Base-by-base conservation (phyloP, 192 early-diverging fungal genomes). In the Podila horticola region DNA sequence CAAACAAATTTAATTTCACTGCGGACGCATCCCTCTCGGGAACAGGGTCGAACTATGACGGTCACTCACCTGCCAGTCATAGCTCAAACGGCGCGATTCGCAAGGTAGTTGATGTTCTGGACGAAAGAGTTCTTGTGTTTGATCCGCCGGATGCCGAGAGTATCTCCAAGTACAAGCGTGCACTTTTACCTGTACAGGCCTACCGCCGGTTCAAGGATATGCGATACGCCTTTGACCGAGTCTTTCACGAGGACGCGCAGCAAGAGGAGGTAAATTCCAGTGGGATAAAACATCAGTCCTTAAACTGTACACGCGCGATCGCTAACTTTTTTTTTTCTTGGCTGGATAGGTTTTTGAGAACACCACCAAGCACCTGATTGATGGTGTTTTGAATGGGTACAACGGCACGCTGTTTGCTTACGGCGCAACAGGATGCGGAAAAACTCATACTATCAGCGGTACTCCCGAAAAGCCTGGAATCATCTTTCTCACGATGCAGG, bases 381-480 rank as follows among this genome's bases (percentile, higher is more conserved):
- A 91, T 57, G 87, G 87, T 0, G 91, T 95, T 19, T 84, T 95
- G 75, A 71, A 88, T 38, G 95, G 95, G 17, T 97, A 90, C 84
- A 95, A 97, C 71, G 90, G 94, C 31, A 96, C 94, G 8, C 91
- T 95, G n/a, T 97, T 97, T 85, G 95, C 95, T 0, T 97, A 97
- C 51, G 93, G 92, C 31, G 91, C 88, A 5, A 93, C 95, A 10
- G 95, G 94, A 10, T 93, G 92, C 45, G 96, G 96, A 17, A 97
- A 97, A 62, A 96, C 96, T 8, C 90, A 95, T 74, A 97, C 95
- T 2, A 75, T 81, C 79, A 90, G 84, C 81, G 93, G 93, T 0
- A 81, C 75, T 36, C 79, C 75, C 36, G 65, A 83, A 19, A 79
- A 64, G 22, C 85, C 90, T 52, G 97, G 98, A 4, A 95, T 99